These are phyloP conservation scores for Mollisiaceae sp. DNA, from an alignment of 2,329 filamentous ascomycete species.

Conservation along the genomic window DNA sequence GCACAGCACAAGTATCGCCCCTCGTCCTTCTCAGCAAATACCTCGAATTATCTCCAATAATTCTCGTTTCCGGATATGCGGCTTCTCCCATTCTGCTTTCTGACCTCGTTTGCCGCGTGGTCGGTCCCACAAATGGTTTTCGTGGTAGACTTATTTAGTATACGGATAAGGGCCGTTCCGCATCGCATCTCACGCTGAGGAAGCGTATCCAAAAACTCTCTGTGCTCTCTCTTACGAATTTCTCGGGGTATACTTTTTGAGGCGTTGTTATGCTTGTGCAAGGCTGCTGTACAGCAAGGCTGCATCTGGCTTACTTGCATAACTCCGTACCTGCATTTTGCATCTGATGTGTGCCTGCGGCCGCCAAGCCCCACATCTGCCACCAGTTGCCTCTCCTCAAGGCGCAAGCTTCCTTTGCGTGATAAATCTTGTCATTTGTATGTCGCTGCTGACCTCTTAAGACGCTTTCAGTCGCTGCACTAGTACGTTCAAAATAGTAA, in stretches of 20 bases:
- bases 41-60: background rate
- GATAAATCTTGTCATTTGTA: no score
- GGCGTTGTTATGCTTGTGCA: no score
- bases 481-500: no score
- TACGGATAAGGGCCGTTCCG: background rate
- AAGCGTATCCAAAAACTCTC: background rate
- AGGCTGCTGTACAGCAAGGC: no score
- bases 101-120: background rate
- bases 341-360: no score
- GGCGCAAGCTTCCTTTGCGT: no score
- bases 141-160: background rate
- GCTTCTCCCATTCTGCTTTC: background rate
- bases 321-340: no score
- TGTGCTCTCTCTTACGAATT: background rate
- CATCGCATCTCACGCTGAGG: background rate
- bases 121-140: background rate
- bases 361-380: no score
- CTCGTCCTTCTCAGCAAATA: background rate
- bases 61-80: background rate
- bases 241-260: background rate
- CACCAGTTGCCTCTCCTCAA: no score
- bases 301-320: no score
- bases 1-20: background rate
- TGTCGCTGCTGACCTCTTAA: no score
- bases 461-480: no score